phyloP scores from a whole-genome alignment of 108 stramenopile species.

The Asterionellopsis glacialis region DNA sequence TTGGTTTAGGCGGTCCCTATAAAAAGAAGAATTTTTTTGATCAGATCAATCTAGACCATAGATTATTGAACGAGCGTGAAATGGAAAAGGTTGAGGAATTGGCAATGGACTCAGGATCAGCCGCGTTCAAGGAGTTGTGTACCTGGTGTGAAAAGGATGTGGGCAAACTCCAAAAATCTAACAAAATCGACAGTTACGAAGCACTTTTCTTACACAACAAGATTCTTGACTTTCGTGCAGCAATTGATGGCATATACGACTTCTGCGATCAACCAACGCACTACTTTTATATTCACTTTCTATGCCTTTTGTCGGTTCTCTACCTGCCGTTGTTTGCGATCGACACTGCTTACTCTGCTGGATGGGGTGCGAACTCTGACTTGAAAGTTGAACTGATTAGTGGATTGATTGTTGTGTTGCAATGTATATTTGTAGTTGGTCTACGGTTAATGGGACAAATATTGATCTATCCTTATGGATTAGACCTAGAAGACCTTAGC shows the following conservation, averaged over 20 bases:
- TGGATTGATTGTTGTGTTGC: slow-evolving; percentile 32
- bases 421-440: slow-evolving; percentile 33
- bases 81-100: slow-evolving; percentile 15
- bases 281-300: slow-evolving; percentile 40
- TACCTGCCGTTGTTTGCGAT: slow-evolving; percentile 41
- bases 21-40: slow-evolving; percentile 25
- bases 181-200: slow-evolving; percentile 10
- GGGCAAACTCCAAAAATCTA: slow-evolving; percentile 1
- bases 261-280: slow-evolving; percentile 27
- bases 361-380: slow-evolving; percentile 5
- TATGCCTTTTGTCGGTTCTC: slow-evolving; percentile 26
- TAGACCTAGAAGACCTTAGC: slow-evolving; percentile 39
- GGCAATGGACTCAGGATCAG: slow-evolving; percentile 27
- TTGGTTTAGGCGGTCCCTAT: slow-evolving; percentile 5
- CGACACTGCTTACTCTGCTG: slow-evolving; percentile 16
- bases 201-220: slow-evolving; percentile 17
- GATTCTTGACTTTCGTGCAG: slow-evolving; percentile 12
- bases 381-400: slow-evolving; percentile 5
- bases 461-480: slow-evolving; percentile 5
- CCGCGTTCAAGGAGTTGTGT: slow-evolving; percentile 15
- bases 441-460: slow-evolving; percentile 30
- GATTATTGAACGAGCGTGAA: slow-evolving; percentile 32
- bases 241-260: slow-evolving; percentile 16
- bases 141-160: slow-evolving; percentile 24
- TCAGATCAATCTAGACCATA: slow-evolving; percentile 18